Conservation (phyloP, 2,329 filamentous ascomycete species). For the Tetracladium maxilliforme region DNA sequence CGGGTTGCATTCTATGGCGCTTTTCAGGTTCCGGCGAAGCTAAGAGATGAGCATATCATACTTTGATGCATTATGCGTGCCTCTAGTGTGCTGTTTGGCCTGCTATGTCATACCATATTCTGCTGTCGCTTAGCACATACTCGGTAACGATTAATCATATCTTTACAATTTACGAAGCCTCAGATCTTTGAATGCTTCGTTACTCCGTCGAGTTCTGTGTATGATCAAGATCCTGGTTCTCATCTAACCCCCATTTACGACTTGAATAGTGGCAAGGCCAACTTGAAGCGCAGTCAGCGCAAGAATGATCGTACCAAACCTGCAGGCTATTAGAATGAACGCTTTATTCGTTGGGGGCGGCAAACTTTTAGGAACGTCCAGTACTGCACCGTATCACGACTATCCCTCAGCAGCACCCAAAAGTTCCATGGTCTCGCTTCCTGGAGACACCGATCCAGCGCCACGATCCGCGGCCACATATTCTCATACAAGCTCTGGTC, state of each 20-base stretch:
- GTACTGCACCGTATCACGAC: constrained; percentile 3
- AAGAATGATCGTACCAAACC: constrained; percentile 3
- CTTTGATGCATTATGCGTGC: too few relatives aligned
- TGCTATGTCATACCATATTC: too few relatives aligned
- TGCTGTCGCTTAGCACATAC: too few relatives aligned
- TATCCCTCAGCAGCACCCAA: constrained; percentile 2
- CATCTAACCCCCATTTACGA: too few relatives aligned
- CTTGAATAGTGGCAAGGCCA: constrained; percentile 1
- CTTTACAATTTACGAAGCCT: too few relatives aligned
- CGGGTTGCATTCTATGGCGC: constrained; percentile 3
- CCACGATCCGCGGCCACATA: constrained; percentile 2
- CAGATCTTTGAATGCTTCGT: too few relatives aligned
- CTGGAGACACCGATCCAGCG: constrained; percentile 2
- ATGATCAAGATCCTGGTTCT: too few relatives aligned
- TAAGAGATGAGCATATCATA: constrained; percentile 3
- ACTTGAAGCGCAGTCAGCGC: constrained; percentile 2
- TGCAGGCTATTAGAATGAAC: not conserved
- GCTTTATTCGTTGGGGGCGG: not conserved
- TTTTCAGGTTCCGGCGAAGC: constrained; percentile 2
- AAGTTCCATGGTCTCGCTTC: constrained; percentile 3
- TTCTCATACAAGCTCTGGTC: constrained; percentile 1
- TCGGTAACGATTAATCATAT: too few relatives aligned
- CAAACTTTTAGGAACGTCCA: constrained; percentile 3
- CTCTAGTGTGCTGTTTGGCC: too few relatives aligned
- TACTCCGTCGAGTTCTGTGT: too few relatives aligned